Base-by-base conservation (phyloP, 73 alveolate species). In the Tetrahymena elliotti region DNA sequence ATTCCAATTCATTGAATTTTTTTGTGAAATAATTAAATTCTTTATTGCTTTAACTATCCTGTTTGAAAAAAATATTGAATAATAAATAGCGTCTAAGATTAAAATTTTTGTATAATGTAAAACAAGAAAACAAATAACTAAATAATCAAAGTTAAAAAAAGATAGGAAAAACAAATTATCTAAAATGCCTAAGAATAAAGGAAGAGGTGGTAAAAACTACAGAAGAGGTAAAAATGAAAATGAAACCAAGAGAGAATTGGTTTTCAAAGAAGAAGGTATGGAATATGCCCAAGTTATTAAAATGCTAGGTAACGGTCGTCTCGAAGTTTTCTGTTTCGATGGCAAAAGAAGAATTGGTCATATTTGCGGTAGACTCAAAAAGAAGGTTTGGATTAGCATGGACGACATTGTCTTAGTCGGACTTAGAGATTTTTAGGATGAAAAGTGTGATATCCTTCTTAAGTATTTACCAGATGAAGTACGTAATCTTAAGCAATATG, bases 121-220 rank as follows among this genome's bases (percentile, higher is more conserved):
- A 27, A 68, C 16, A 68, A 68, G 88, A 68, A 68, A 31, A 68
- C 11, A 68, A 68, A 27, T 27, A 68, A 68, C 38, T 27, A 68
- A 68, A 68, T 31, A 68, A 68, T 68, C 88, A 68, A 68, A 68
- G 88, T 68, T 68, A n/a, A 68, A 68, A 68, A 68, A 68, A 68
- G 36, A 22, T 27, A 68, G 36, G 88, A 27, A 68, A 68, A 34
- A 83, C 33, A 94, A 88, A 83, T 36, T 93, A 33, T 31, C 38
- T 93, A 94, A 94, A 83, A 97, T 97, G 98, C 99, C 99, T 52
- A 98, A 98, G 94, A 98, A 97, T 83, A 97, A 97, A 54, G 99
- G 99, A 94, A 98, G 98, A 98, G 99, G 99, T 52, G 99, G 99
- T 83, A 99, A 99, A 96, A 99, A 98, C 96, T 96, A 99, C 94